phyloP scores from a whole-genome alignment of 2,329 filamentous ascomycete genomes.

The Calycina marina region DNA sequence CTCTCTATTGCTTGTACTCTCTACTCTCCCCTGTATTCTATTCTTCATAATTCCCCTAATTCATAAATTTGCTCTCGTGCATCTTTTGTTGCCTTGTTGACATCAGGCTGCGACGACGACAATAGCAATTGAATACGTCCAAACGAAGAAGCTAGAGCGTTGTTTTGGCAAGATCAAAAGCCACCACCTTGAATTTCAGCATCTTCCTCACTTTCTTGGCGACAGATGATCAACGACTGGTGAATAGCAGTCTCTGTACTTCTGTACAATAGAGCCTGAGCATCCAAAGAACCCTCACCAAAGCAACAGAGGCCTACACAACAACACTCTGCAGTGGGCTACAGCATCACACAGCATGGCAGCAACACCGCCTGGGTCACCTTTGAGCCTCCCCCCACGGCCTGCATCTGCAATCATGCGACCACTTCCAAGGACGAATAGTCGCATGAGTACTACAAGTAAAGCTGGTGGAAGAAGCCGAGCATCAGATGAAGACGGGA shows the following conservation, averaged over 20 bases:
- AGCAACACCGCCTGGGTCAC: conserved; percentile 56
- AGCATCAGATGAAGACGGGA: conserved; percentile 77
- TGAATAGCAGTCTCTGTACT: neutral
- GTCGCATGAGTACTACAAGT: conserved; percentile 73
- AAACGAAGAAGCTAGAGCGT: too few species aligned
- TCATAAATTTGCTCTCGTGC: too few species aligned
- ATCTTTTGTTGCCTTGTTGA: too few species aligned
- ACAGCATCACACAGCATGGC: conserved; percentile 36
- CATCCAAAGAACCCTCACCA: neutral
- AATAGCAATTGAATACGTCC: too few species aligned
- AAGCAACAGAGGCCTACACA: neutral
- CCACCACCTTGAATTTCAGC: too few species aligned
- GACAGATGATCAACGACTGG: conserved; percentile 4
- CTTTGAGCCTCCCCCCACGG: conserved; percentile 40
- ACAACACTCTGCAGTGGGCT: conserved; percentile 21
- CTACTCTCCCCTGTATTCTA: too few species aligned
- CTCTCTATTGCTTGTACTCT: too few species aligned
- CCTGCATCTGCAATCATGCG: conserved; percentile 73
- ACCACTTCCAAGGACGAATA: conserved; percentile 61
- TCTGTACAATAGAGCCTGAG: neutral
- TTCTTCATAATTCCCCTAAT: too few species aligned
- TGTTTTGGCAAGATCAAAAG: too few species aligned
- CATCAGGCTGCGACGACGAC: too few species aligned
- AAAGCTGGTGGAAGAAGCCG: conserved; percentile 63
- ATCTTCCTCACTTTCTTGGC: neutral